Percentiles rank a stretch among this genome's conserved stretches.
phyloP scores from a whole-genome alignment of 352 stramenopile species.

The Globisporangium perplexum region DNA sequence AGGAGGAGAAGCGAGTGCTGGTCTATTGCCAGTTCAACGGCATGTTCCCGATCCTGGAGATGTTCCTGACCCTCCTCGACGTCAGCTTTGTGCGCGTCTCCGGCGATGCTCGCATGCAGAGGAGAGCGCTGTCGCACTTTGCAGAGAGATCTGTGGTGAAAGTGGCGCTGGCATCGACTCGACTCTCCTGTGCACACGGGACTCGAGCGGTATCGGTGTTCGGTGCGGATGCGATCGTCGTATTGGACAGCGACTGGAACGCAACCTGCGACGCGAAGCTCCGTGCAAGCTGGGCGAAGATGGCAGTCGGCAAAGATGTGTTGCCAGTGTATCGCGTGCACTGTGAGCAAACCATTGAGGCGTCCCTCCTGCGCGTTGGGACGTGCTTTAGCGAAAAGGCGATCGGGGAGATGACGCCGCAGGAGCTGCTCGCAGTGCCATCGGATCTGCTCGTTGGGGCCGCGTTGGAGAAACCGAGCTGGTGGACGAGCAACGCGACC shows the following conservation, averaged over 20 bases:
- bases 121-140: conserved; percentile 67
- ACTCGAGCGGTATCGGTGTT: conserved; percentile 54
- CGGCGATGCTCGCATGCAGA: conserved; percentile 43
- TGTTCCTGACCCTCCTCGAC: conserved; percentile 58
- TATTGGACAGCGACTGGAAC: conserved; percentile 83
- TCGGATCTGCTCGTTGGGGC: conserved; percentile 28
- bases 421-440: conserved; percentile 62
- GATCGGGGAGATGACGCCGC: conserved; percentile 67
- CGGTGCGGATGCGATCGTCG: conserved; percentile 68
- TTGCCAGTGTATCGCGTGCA: conserved; percentile 72
- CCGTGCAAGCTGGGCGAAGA: conserved; percentile 70
- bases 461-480: conserved; percentile 60
- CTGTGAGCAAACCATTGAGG: conserved; percentile 75
- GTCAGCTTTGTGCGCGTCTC: conserved; percentile 63
- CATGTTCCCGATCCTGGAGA: conserved; percentile 70
- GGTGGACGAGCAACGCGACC: conserved; percentile 49
- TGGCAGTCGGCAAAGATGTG: conserved; percentile 37
- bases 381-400: conserved; percentile 75
- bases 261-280: conserved; percentile 75
- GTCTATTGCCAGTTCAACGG: conserved; percentile 73
- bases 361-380: conserved; percentile 63
- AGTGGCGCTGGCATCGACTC: conserved; percentile 68
- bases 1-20: conserved; percentile 66
- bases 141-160: conserved; percentile 47
- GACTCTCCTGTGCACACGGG: conserved; percentile 33